Evolutionary conservation across 2,329 filamentous ascomycete genomes (phyloP), one percentile per base, ranked within the genome.

Genomic region (Zymoseptoria pseudotritici): DNA sequence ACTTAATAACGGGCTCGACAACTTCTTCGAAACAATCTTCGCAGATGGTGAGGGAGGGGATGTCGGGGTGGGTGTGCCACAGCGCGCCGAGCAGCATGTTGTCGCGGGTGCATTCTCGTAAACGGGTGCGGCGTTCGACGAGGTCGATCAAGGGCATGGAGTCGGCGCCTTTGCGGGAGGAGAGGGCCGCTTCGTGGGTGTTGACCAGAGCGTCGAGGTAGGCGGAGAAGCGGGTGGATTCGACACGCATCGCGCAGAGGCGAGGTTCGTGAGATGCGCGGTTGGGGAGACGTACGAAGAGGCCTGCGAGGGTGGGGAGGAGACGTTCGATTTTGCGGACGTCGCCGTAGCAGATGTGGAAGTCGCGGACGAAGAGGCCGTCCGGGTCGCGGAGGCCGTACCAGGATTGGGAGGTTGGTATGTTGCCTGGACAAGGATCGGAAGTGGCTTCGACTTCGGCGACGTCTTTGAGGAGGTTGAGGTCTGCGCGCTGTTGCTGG

Each of bases 11-110:
- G 0, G 91, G 91, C 74, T 83, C 84, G n/a, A 96, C 84, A 0
- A 90, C 83, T 21, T 90, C 86, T 17, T 90, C 83, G 71, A 89
- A 96, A 73, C 92, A 97, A 73, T 93, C 90, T 64, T 89, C 85
- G 74, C 92, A 97, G 3, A 96, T 87, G 0, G 88, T 91, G 68
- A 96, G 85, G 54, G 91, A 83, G 0, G 88, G 89, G 13, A 83
- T 79, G 8, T 63, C 66, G 0, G 88, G 84, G 72, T 95, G 90
- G 58, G 83, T 86, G 72, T 95, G 86, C 92, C 92, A 97, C 49
- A 81, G 77, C 11, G 80, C 82, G 58, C 84, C 81, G n/a, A 78
- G 73, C 2, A 88, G 74, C 4, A 84, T 79, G n/a, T 79, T 82
- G 70, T 89, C 85, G 36, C 84, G 80, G 20, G 78, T 77, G 70